These are phyloP conservation scores for Pythium insidiosum DNA, from an alignment of 352 stramenopile genomes.

Conservation along the genomic window DNA sequence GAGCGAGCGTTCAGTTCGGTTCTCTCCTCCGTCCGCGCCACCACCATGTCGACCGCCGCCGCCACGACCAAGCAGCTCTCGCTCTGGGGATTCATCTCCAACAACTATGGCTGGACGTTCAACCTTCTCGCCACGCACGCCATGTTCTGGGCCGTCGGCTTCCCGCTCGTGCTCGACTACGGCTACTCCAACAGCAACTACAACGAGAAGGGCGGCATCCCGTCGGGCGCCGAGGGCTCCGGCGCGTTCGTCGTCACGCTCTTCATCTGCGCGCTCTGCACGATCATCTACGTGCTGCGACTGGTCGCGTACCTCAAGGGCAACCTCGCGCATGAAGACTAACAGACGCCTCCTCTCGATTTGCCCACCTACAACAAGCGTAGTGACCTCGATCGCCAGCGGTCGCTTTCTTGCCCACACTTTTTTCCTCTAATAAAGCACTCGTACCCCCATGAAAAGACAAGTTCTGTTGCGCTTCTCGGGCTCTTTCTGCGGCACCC, in stretches of 20 bases:
- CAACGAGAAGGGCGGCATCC: conserved; percentile 64
- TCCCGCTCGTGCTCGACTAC: conserved; percentile 67
- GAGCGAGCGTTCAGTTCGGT: too few relatives aligned
- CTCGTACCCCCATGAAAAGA: too few relatives aligned
- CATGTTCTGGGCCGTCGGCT: conserved; percentile 78
- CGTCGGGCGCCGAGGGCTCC: conserved; percentile 66
- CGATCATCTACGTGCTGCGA: conserved; percentile 45
- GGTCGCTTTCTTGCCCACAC: too few relatives aligned
- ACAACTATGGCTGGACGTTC: conserved; percentile 83
- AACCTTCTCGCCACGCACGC: conserved; percentile 76
- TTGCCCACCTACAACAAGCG: too few relatives aligned
- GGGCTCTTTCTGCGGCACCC: too few relatives aligned
- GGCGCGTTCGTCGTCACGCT: conserved; percentile 77
- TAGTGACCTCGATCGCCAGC: too few relatives aligned
- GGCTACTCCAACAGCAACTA: conserved; percentile 76
- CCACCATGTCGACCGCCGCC: conserved; percentile 2
- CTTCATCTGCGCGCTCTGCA: conserved; percentile 69
- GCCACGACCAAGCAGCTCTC: conserved; percentile 14
- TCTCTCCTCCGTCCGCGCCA: background rate
- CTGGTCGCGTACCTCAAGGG: conserved; percentile 48
- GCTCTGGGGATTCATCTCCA: conserved; percentile 47
- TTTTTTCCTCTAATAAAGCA: too few relatives aligned
- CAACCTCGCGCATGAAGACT: conserved; percentile 20
- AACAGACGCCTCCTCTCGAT: conserved; percentile 4
- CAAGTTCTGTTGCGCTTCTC: too few relatives aligned